These are phyloP conservation scores for Salix caprea DNA, from an alignment of 345 rosid species.

Conservation along the genomic window DNA sequence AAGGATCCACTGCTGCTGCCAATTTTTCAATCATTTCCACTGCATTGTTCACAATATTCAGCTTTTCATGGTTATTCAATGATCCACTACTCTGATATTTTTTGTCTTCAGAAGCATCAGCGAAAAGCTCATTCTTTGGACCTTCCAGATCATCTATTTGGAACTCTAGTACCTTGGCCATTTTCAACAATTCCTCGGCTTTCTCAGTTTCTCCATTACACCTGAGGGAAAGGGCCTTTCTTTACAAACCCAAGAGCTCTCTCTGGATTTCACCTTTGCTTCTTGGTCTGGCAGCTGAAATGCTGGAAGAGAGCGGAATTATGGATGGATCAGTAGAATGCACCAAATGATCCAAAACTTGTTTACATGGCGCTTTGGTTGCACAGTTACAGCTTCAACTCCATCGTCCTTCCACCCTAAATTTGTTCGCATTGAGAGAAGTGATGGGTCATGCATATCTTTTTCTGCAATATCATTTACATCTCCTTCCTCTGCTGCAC, in stretches of 20 bases:
- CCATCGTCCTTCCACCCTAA: conserved; percentile 64
- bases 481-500: conserved; percentile 32
- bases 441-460: conserved; percentile 13
- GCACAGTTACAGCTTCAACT: conserved; percentile 18
- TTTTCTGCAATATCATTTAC: conserved; percentile 43
- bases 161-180: conserved; percentile 43
- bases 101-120: too few relatives aligned
- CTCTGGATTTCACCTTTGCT: conserved; percentile 51
- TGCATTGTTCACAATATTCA: too few relatives aligned
- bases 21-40: too few relatives aligned
- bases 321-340: conserved; percentile 17
- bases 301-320: conserved; percentile 3
- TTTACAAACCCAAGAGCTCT: conserved; percentile 56
- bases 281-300: conserved; percentile 23
- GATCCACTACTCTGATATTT: too few relatives aligned
- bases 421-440: background rate
- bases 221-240: conserved; percentile 52
- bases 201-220: conserved; percentile 53
- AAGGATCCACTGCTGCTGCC: too few relatives aligned
- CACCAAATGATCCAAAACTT: conserved; percentile 22
- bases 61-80: too few relatives aligned
- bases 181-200: conserved; percentile 47
- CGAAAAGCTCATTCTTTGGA: too few relatives aligned
- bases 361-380: conserved; percentile 20
- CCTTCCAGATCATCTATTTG: conserved; percentile 49